These are phyloP conservation scores for Penicillium daleae DNA, from an alignment of 495 filamentous ascomycete species.

Conservation along the genomic window DNA sequence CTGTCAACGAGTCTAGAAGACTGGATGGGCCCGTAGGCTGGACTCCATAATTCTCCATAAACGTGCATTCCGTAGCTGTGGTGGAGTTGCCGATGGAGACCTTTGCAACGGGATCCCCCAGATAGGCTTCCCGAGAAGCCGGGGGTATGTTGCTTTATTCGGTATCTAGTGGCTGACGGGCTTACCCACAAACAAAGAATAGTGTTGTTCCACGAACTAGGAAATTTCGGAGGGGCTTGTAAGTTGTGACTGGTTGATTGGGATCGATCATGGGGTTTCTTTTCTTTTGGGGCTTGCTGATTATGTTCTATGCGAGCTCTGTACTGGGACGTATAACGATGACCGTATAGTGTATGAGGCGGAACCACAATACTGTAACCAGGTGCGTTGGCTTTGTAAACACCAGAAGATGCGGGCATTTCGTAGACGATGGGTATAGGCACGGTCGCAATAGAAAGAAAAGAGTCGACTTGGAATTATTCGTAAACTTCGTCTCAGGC, in stretches of 20 bases:
- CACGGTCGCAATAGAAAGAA: neutral
- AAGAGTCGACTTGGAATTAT: neutral
- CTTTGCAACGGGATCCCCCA: conserved; percentile 26
- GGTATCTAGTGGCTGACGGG: neutral
- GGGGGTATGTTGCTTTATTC: conserved; percentile 10
- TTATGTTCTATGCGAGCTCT: conserved; percentile 8
- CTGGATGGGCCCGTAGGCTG: conserved; percentile 1
- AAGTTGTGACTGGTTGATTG: neutral
- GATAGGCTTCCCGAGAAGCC: conserved; percentile 32
- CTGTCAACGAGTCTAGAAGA: neutral
- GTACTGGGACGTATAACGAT: conserved; percentile 29
- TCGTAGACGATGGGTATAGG: neutral
- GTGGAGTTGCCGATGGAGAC: conserved; percentile 3
- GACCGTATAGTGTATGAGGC: conserved; percentile 28
- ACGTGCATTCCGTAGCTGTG: neutral
- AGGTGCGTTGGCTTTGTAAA: neutral
- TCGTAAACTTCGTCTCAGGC: conserved; percentile 7
- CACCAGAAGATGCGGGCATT: neutral
- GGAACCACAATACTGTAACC: conserved; percentile 24
- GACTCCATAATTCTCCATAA: conserved; percentile 8
- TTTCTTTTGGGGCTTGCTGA: conserved; percentile 8
- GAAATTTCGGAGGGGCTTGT: neutral
- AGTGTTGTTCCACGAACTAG: neutral
- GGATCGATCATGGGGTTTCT: conserved; percentile 8
- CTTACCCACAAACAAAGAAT: no score